Percentiles rank a stretch among this genome's conserved stretches.
Conservation (phyloP, 371 early-diverging fungal species). For the Syncephalastrum contaminatum region DNA sequence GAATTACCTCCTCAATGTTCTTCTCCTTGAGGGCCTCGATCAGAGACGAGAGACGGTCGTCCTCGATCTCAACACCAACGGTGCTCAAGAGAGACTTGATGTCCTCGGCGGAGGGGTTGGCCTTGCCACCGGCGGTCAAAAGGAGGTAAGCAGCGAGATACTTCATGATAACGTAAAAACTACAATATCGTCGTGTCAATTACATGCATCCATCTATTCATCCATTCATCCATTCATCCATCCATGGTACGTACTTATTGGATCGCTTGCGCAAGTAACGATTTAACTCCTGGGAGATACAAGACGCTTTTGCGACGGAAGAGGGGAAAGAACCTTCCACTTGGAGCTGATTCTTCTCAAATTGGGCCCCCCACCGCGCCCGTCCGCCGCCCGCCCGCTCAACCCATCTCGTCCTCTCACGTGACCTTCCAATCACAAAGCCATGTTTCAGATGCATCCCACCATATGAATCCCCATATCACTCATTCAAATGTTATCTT, state of each 20-base stretch:
- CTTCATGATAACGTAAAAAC: conserved; percentile 59
- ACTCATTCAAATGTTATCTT: too few relatives aligned
- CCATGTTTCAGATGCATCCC: too few relatives aligned
- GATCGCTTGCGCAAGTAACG: conserved; percentile 11
- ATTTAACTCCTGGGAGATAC: conserved; percentile 11
- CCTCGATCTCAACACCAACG: conserved; percentile 85
- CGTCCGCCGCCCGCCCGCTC: too few relatives aligned
- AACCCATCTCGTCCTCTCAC: too few relatives aligned
- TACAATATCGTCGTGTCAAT: neutral
- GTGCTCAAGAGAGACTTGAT: conserved; percentile 76
- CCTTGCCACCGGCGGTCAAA: conserved; percentile 80
- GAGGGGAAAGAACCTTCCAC: conserved; percentile 6
- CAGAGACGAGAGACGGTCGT: conserved; percentile 68
- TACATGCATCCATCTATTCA: conserved; percentile 9
- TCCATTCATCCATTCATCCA: conserved; percentile 15
- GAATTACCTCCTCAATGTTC: conserved; percentile 67
- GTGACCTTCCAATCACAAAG: too few relatives aligned
- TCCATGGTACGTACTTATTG: conserved; percentile 3
- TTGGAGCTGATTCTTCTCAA: too few relatives aligned
- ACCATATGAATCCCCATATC: too few relatives aligned
- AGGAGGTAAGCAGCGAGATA: conserved; percentile 93
- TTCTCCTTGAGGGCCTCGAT: conserved; percentile 79
- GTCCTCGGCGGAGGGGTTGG: conserved; percentile 69
- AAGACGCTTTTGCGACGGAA: conserved; percentile 9
- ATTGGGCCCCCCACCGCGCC: too few relatives aligned